Base-by-base conservation (phyloP, 805 yeast species). In the Schwanniomyces occidentalis region DNA sequence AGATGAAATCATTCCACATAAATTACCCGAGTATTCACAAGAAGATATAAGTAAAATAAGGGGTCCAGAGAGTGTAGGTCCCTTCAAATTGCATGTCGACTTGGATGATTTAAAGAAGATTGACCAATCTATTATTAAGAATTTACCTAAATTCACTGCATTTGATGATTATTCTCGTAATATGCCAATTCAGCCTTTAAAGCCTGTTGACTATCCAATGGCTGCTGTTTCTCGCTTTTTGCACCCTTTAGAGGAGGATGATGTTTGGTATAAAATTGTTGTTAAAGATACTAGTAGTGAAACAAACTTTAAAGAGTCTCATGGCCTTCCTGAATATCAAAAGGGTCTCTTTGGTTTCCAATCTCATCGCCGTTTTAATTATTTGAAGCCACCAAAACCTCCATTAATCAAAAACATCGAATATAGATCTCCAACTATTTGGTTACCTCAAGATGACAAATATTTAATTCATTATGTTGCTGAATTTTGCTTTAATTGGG, bases 371-470 rank as follows among this genome's bases (percentile, higher is more conserved):
- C 67, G 82, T 31, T 75, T 76, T 40, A 82, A 77, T 37, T 73
- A 71, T 34, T 67, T 90, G 32, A 80, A 83, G 44, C 97, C 99
- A 0, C 99, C 99, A 5, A 75, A 76, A 33, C 98, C 98, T 0
- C 99, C 99, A 3, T 75, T 85, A 6, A 63, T 86, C 40, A 80
- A 82, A 49, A 85, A 87, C 51, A 65, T 93, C 45, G 90, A 87
- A 43, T 75, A 78, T 41, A 70, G 98, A 44, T 82, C 91, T 2
- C 97, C 98, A 3, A 88, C 98, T 0, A 85, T 90, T 20, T 93
- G 99, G 99, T 71, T 90, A 12, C 97, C 98, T 0, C 89, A 83
- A 46, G 99, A 93, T 57, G 99, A 93, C 54, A 81, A 79, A 42
- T 72, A 73, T 42, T 73, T 93, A 45, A 80, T 89, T 31, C 82